phyloP scores from a whole-genome alignment of 805 yeast genomes.

The Ogataea wickerhamii region DNA sequence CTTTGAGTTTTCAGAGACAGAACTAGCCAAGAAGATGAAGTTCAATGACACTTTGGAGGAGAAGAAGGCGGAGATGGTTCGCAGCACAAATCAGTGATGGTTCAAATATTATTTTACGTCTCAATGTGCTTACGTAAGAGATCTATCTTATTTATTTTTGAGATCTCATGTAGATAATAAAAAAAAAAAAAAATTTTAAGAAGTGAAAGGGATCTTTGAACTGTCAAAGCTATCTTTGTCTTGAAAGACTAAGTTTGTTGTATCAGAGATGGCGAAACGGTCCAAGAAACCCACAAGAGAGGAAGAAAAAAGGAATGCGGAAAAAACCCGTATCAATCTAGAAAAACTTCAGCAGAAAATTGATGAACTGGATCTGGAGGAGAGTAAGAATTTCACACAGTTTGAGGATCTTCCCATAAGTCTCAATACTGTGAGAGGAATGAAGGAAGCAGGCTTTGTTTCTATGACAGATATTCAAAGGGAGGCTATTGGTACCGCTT shows the following conservation, averaged over 20 bases:
- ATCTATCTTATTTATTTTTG: too few species aligned
- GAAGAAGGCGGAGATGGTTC: slow-evolving; percentile 26
- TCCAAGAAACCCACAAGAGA: slow-evolving; percentile 14
- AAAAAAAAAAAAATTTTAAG: slow-evolving; percentile 6
- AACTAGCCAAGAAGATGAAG: slow-evolving; percentile 30
- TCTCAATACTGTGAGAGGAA: slow-evolving; percentile 59
- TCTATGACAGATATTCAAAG: slow-evolving; percentile 84
- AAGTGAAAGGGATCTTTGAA: slow-evolving; percentile 28
- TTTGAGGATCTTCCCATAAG: slow-evolving; percentile 81
- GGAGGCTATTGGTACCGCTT: slow-evolving; percentile 67
- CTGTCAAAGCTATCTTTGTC: too few species aligned
- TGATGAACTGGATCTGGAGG: slow-evolving; percentile 48
- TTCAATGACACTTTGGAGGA: slow-evolving; percentile 26
- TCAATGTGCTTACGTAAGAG: too few species aligned
- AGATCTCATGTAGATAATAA: slow-evolving; percentile 5
- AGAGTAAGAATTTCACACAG: slow-evolving; percentile 37
- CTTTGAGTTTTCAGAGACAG: slow-evolving; percentile 30
- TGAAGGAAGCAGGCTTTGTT: slow-evolving; percentile 73
- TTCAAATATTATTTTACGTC: too few species aligned
- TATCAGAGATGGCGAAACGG: not conserved
- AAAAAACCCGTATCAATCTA: slow-evolving; percentile 34
- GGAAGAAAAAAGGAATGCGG: slow-evolving; percentile 27
- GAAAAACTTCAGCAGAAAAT: slow-evolving; percentile 47
- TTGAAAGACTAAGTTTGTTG: too few species aligned
- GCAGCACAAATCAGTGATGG: slow-evolving; percentile 16